Evolutionary conservation across 2,329 filamentous ascomycete species (phyloP).

Genomic region (Cercospora beticola): DNA sequence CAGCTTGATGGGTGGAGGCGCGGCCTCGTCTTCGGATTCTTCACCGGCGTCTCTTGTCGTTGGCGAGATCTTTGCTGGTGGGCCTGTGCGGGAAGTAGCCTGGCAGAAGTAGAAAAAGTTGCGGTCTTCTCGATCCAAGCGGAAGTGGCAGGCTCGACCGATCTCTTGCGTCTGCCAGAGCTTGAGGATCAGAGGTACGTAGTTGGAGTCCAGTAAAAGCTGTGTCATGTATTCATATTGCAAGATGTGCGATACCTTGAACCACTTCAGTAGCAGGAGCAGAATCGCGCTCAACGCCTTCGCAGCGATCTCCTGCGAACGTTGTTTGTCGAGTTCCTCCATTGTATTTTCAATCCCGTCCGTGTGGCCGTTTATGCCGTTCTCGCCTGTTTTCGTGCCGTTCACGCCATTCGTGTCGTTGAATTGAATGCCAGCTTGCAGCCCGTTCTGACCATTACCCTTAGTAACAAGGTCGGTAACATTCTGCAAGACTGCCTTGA

Average conservation of each 20-base stretch:
- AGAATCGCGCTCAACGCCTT: conserved; percentile 92
- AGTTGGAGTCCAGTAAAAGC: conserved; percentile 89
- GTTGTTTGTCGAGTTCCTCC: conserved; percentile 78
- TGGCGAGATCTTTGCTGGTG: conserved; percentile 22
- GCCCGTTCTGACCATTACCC: conserved; percentile 48
- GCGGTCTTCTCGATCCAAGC: conserved; percentile 76
- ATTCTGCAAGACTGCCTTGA: conserved; percentile 84
- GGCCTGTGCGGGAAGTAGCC: conserved; percentile 61
- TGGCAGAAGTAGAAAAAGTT: conserved; percentile 94
- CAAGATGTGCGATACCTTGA: conserved; percentile 88
- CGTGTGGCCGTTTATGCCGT: conserved; percentile 34
- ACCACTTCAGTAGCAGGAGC: conserved; percentile 89
- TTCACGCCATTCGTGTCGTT: conserved; percentile 34
- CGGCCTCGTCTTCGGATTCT: conserved; percentile 63
- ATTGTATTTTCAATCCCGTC: conserved; percentile 36
- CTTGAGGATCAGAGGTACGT: conserved; percentile 87
- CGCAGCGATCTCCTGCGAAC: conserved; percentile 80
- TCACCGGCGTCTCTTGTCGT: conserved; percentile 35
- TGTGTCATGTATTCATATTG: conserved; percentile 97
- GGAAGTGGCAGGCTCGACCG: conserved; percentile 83
- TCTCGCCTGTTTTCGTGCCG: conserved; percentile 40
- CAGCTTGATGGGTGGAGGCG: conserved; percentile 72
- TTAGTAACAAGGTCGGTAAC: conserved; percentile 79
- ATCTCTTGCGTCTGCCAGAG: conserved; percentile 93
- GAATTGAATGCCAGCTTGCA: conserved; percentile 50